Base-by-base conservation (phyloP, 148 eudicot species). In the Nepenthes gracilis region DNA sequence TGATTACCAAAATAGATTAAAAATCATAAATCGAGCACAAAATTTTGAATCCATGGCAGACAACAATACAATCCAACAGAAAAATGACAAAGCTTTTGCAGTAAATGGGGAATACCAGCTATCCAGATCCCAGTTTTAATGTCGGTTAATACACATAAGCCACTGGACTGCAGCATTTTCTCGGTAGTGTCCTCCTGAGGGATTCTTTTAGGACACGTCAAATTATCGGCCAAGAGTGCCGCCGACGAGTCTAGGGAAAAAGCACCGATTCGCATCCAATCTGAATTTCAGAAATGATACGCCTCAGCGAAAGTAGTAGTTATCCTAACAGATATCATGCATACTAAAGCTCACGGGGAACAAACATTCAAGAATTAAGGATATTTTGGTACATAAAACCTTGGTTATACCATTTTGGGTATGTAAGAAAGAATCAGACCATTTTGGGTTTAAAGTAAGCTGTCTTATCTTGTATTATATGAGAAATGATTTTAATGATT, bases 221-320 rank as follows among this genome's bases (percentile, higher is more conserved):
- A 71, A 71, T 76, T 86, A 75, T 86, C 95, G 11, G 84, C 81
- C 74, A 93, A 72, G 60, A 93, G 64, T 54, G 95, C 99, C 53
- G 63, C 73, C 57, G 85, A 64, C 33, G 99, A 93, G 65, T 79
- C 81, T 37, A 88, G 62, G 63, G 66, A 71, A 71, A 86, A 89
- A 9, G 96, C 90, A 23, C 96, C 99, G 63, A 89, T 81, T 33
- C 99, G 79, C 80, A 89, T 76, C 99, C 99, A 86, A 67, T 88
- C 99, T 93, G 55, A 47, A 66, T 33, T 35, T 10, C 34, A 35
- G 56, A 10, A 54, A 52, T 6, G 32, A 37, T 38, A 62, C 1
- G 23, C 23, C 23, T 23, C 23, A 23, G 0, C 23, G 23, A 23
- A 23, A 23, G 23, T 23, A 23, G 23, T 23, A 23, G 23, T 23